Conservation (phyloP, 1,284 basidiomycete genomes). For the Tilletia indica region DNA sequence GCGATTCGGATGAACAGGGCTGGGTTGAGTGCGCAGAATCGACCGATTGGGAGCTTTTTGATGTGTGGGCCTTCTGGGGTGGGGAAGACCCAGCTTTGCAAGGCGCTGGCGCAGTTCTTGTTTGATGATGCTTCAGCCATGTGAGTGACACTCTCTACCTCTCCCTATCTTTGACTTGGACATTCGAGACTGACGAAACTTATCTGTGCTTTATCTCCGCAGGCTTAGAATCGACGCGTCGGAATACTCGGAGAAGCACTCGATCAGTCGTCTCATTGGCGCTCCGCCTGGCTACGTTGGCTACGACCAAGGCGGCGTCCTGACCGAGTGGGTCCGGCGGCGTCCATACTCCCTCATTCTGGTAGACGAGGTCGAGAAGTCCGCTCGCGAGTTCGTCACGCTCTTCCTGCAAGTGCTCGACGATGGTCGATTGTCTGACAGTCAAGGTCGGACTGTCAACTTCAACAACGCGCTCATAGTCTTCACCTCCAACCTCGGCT, state of each 20-base stretch:
- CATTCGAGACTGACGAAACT: background rate
- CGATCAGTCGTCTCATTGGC: conserved; percentile 61
- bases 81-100: conserved; percentile 63
- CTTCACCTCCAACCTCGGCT: conserved; percentile 63
- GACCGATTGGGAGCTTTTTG: conserved; percentile 62
- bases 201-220: background rate
- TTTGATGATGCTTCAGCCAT: conserved; percentile 63
- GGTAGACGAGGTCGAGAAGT: conserved; percentile 62
- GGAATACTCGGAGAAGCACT: conserved; percentile 61
- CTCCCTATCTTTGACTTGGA: background rate
- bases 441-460: conserved; percentile 51
- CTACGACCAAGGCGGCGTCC: conserved; percentile 76
- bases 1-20: conserved; percentile 63
- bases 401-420: conserved; percentile 86
- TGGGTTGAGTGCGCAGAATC: conserved; percentile 63
- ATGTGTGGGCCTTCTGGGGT: conserved; percentile 60
- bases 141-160: conserved; percentile 23
- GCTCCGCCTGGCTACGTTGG: conserved; percentile 76
- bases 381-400: conserved; percentile 87
- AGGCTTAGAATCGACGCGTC: conserved; percentile 62
- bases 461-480: conserved; percentile 56
- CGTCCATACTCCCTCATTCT: conserved; percentile 55
- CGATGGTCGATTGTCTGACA: conserved; percentile 75
- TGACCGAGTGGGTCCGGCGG: conserved; percentile 59
- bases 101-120: conserved; percentile 58